Percentiles rank a stretch among this genome's conserved stretches.
Evolutionary conservation across 768 basidiomycete genomes (phyloP).

Genomic region (Mycena rebaudengoi): DNA sequence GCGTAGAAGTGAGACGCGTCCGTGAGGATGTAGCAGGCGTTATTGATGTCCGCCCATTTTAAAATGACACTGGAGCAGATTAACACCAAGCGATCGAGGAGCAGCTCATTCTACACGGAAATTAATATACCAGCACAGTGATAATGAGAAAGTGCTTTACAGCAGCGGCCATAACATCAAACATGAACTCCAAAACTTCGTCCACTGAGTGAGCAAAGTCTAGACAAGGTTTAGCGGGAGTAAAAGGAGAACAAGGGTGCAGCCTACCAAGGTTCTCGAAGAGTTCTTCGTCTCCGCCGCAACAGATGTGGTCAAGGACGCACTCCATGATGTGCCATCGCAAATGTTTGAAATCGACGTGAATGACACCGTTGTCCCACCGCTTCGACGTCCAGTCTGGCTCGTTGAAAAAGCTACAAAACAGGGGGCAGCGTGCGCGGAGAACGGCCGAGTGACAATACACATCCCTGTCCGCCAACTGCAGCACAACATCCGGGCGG

Average conservation of each 20-base stretch:
- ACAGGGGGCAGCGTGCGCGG: constrained; percentile 85
- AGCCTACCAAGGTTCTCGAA: constrained; percentile 78
- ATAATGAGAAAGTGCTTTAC: constrained; percentile 51
- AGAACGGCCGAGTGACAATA: constrained; percentile 77
- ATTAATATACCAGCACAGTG: constrained; percentile 8
- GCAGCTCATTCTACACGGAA: constrained; percentile 75
- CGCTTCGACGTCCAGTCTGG: constrained; percentile 80
- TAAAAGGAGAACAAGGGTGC: constrained; percentile 11
- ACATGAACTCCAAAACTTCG: constrained; percentile 85
- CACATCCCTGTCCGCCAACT: constrained; percentile 72
- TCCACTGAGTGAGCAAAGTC: constrained; percentile 74
- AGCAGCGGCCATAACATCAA: constrained; percentile 85
- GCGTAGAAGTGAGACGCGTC: constrained; percentile 87
- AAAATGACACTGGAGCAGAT: constrained; percentile 84
- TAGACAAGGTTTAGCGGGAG: constrained; percentile 32
- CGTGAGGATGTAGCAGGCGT: constrained; percentile 80
- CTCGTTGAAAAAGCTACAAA: constrained; percentile 84
- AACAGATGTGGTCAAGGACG: constrained; percentile 81
- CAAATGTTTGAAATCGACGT: constrained; percentile 77
- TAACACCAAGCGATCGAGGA: constrained; percentile 85
- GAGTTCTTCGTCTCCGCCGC: constrained; percentile 70
- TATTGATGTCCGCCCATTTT: constrained; percentile 70
- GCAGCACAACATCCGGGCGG: constrained; percentile 79
- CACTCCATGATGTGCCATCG: constrained; percentile 77
- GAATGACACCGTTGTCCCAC: constrained; percentile 62